Percentiles rank a stretch among this genome's conserved stretches.
Conservation (phyloP, 805 yeast genomes). For the Nakazawaea laoshanensis region DNA sequence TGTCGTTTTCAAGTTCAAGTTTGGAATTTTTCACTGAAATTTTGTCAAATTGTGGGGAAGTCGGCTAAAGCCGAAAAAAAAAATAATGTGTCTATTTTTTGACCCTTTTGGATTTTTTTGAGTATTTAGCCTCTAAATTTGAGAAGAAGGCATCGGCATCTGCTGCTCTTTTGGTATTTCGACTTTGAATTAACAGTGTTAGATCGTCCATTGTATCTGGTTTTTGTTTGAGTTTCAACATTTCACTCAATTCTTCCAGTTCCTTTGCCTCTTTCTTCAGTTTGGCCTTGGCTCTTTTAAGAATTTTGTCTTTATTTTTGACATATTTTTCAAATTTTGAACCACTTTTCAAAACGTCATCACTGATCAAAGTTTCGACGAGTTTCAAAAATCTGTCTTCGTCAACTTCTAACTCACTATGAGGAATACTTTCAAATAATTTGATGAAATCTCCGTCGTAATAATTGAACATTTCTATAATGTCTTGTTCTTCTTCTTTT, state of each 20-base stretch:
- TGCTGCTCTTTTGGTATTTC: constrained; percentile 32
- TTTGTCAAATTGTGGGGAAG: neutral
- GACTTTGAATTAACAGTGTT: constrained; percentile 38
- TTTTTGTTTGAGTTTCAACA: constrained; percentile 25
- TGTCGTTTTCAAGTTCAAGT: neutral
- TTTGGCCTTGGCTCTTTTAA: constrained; percentile 37
- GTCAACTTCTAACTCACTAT: constrained; percentile 56
- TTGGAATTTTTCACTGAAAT: neutral
- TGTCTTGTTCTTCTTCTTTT: constrained; percentile 52
- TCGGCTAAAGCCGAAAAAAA: neutral
- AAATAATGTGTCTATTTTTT: constrained; percentile 6
- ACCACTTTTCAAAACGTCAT: constrained; percentile 26
- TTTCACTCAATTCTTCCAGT: constrained; percentile 40
- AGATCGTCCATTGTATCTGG: constrained; percentile 22
- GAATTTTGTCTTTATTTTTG: constrained; percentile 37
- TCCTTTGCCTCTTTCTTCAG: constrained; percentile 59
- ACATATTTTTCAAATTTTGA: constrained; percentile 43
- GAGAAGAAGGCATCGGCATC: constrained; percentile 38
- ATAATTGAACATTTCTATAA: constrained; percentile 47
- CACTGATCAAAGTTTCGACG: constrained; percentile 35
- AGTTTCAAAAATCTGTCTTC: constrained; percentile 52
- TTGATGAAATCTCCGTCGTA: constrained; percentile 61
- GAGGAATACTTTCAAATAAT: constrained; percentile 71
- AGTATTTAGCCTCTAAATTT: constrained; percentile 43
- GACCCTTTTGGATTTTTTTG: constrained; percentile 25